phyloP scores from a whole-genome alignment of 805 yeast species.

The Zygosaccharomyces gambellarensis region DNA sequence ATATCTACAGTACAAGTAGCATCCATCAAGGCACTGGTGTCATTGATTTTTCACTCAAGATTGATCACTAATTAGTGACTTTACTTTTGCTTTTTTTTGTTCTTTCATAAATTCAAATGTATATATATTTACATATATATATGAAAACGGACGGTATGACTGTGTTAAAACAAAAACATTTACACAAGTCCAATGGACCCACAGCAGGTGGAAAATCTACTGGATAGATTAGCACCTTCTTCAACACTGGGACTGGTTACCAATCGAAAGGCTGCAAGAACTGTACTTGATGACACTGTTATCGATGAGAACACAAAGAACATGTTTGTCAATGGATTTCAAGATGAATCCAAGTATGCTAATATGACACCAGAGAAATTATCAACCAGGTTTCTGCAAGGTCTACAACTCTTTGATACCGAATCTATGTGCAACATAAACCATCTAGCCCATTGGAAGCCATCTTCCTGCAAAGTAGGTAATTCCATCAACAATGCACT shows the following conservation, averaged over 20 bases:
- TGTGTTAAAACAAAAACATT: not conserved
- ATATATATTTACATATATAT: not conserved
- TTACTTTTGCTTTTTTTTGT: not conserved
- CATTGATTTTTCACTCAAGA: slow-evolving; percentile 78
- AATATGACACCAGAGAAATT: slow-evolving; percentile 17
- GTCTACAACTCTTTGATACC: slow-evolving; percentile 21
- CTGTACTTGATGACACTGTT: slow-evolving; percentile 20
- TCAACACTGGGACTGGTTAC: slow-evolving; percentile 5
- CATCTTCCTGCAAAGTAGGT: slow-evolving; percentile 70
- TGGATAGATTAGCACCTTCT: slow-evolving; percentile 10
- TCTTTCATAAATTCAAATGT: not conserved
- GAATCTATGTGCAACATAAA: slow-evolving; percentile 69
- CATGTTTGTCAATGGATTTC: slow-evolving; percentile 17
- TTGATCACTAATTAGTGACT: slow-evolving; percentile 9
- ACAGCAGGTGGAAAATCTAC: slow-evolving; percentile 5
- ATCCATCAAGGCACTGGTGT: slow-evolving; percentile 88
- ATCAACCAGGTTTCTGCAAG: slow-evolving; percentile 18
- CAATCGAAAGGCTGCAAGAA: slow-evolving; percentile 2
- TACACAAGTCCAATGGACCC: slow-evolving; percentile 6
- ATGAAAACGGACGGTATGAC: not conserved
- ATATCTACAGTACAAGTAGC: slow-evolving; percentile 84
- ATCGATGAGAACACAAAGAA: slow-evolving; percentile 13
- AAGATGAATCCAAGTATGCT: slow-evolving; percentile 19
- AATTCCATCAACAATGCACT: slow-evolving; percentile 67
- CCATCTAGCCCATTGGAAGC: slow-evolving; percentile 76